Conservation (phyloP, 148 eudicot genomes). For the Fagopyrum esculentum region DNA sequence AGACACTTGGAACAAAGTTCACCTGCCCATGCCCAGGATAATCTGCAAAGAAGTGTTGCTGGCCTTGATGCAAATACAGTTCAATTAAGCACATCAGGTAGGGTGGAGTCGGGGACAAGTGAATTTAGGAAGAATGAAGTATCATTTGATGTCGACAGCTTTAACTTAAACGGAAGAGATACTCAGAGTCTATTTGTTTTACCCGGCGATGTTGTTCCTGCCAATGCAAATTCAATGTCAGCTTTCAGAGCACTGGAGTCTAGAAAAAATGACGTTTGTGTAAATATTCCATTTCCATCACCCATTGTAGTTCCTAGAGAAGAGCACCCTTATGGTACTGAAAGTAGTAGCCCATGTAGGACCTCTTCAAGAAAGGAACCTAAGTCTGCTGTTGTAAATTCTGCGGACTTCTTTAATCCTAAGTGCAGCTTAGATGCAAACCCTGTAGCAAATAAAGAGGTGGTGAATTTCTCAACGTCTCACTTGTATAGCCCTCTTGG, state of each 20-base stretch:
- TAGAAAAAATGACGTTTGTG: constrained; percentile 20
- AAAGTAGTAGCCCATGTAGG: constrained; percentile 16
- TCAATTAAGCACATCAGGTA: constrained; percentile 22
- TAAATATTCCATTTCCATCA: constrained; percentile 15
- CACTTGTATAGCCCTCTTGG: constrained; percentile 30
- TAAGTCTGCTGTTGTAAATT: constrained; percentile 26
- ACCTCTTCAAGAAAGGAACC: constrained; percentile 27
- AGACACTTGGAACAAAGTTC: constrained; percentile 21
- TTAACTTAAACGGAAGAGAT: constrained; percentile 20
- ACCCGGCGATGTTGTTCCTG: constrained; percentile 23
- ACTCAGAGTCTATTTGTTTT: constrained; percentile 20
- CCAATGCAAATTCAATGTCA: constrained; percentile 19
- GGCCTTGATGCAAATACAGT: constrained; percentile 17
- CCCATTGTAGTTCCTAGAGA: neutral
- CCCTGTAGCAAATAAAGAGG: constrained; percentile 20
- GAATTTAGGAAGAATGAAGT: constrained; percentile 22
- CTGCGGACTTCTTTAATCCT: constrained; percentile 24
- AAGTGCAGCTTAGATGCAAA: constrained; percentile 26
- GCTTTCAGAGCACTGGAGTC: constrained; percentile 22
- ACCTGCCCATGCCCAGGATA: constrained; percentile 15
- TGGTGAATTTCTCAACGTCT: constrained; percentile 24
- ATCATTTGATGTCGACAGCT: constrained; percentile 17
- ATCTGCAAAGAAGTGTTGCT: constrained; percentile 19
- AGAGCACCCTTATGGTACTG: constrained; percentile 17
- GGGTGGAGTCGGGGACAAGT: constrained; percentile 21